Evolutionary conservation across 2,329 filamentous ascomycete species (phyloP), one percentile per base, ranked within the genome.

Genomic region (Colletotrichum theobromicola): DNA sequence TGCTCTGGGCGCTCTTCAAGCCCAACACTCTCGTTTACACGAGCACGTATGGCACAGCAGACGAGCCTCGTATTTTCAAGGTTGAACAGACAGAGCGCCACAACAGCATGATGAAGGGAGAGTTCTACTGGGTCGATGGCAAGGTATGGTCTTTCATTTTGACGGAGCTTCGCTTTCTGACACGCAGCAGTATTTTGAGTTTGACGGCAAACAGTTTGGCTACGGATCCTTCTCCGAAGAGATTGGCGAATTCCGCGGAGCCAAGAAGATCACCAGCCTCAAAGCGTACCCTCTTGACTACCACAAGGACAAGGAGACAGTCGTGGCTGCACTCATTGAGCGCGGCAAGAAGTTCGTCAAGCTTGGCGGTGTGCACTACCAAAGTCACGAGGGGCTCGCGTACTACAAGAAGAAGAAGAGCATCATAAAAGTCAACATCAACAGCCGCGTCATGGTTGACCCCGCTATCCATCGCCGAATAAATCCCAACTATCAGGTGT

Each of bases 1-100:
- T 97, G 4, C 86, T 97, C 2, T 98, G 95, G 95, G 95, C 95
- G 0, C 85, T 98, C 5, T 97, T 94, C 89, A 97, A 97, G 80
- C 95, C 95, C 0, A 94, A 95, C 79, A 95, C 94, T 0, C 90
- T 98, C 24, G 93, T 92, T 1, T 96, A 93, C 81, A 91, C 93
- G 0, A 90, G 91, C 0, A 96, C 94, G 0, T 98, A 98, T 76
- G 94, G 94, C 4, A 92, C 91, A 42, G 85, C 88, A 16, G 94
- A 96, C 50, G 93, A 97, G 78, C 94, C 95, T 3, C 91, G 94
- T 18, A 93, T 94, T 12, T 96, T 97, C 88, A 95, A 94, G 81
- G 92, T 96, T 2, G 94, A 96, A 74, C 90, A 92, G 76, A 93
- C 93, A 0, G 92, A 92, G 79, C 94, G 94, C 77, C 92, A 94